Percentiles rank a stretch among this genome's conserved stretches.
phyloP scores from a whole-genome alignment of 495 filamentous ascomycete genomes.

The Penicillium canariense region DNA sequence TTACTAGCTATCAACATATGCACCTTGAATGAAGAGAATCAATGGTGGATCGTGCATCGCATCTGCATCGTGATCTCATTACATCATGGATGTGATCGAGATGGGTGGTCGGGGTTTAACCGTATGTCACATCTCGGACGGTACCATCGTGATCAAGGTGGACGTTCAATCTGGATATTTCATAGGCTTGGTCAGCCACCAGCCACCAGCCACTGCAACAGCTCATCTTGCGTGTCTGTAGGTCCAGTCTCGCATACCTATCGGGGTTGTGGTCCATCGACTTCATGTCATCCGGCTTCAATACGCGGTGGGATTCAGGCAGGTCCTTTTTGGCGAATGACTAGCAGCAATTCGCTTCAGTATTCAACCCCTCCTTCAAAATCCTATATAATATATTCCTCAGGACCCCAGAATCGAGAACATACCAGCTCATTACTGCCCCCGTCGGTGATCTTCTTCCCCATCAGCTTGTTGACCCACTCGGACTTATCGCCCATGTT shows the following conservation, averaged over 20 bases:
- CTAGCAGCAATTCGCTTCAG: slow-evolving; percentile 36
- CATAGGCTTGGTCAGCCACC: neutral
- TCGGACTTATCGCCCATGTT: slow-evolving; percentile 53
- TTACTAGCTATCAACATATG: no score
- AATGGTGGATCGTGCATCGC: neutral
- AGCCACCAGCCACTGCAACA: neutral
- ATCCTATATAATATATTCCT: neutral
- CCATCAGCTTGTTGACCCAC: slow-evolving; percentile 72
- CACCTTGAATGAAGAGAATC: neutral
- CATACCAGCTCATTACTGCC: slow-evolving; percentile 48
- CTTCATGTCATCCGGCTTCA: slow-evolving; percentile 60
- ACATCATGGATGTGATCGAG: neutral
- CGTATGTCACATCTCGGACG: slow-evolving; percentile 63
- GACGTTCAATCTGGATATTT: slow-evolving; percentile 59
- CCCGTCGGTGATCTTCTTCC: slow-evolving; percentile 63
- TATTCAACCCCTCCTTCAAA: neutral
- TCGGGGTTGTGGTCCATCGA: slow-evolving; percentile 62
- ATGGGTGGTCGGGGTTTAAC: slow-evolving; percentile 14
- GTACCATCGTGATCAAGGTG: slow-evolving; percentile 70
- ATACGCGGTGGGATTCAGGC: slow-evolving; percentile 63
- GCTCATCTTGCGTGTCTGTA: neutral
- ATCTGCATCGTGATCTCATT: neutral
- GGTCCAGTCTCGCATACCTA: slow-evolving; percentile 39
- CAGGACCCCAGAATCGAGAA: neutral
- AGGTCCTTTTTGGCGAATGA: slow-evolving; percentile 74